Base-by-base conservation (phyloP, 2,329 filamentous ascomycete genomes). In the Monosporascus cannonballus region DNA sequence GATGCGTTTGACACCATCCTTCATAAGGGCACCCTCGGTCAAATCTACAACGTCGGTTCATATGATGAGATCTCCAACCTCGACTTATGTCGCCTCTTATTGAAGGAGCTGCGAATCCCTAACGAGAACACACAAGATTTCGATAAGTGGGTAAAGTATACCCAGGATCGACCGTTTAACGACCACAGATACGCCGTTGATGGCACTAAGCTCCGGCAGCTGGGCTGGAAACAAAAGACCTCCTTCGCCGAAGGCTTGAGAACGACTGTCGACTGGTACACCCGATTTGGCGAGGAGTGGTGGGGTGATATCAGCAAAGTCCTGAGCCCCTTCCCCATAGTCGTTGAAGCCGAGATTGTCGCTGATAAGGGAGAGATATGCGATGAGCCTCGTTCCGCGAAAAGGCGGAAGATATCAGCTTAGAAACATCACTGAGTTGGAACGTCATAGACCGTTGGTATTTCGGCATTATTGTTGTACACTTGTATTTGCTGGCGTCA, bases 1-100 rank as follows among this genome's bases (percentile, higher is more conserved):
- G 87, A 93, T 64, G 89, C 88, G 2, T 87, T 93, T 62, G 89
- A 94, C 71, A 90, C 87, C 0, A 90, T 94, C 62, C 77, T 94
- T 24, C 89, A 94, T 76, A 85, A 83, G 62, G 89, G 89, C 20
- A 73, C 78, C 48, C 75, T 88, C 36, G 88, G 88, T 1, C 85
- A 91, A 63, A 82, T 89, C 55, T 94, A 94, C 76, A 94, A 94
- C 59, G 86, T 94, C 9, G 86, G 86, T 45, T 92, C 89, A 0
- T 79, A 80, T 55, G 86, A 91, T 66, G 88, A 92, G 66, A 80
- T 92, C 47, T 88, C 86, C 58, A 92, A 92, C 66, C 73, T 87
- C 18, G 76, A 84, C 3, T 76, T 93, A 6, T 88, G 87, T 69
- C 71, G 73, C 54, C 81, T 78, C 67, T 74, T 93, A 18, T 75